Base-by-base conservation (phyloP, 495 filamentous ascomycete species). In the Mycothermus thermophilus region DNA sequence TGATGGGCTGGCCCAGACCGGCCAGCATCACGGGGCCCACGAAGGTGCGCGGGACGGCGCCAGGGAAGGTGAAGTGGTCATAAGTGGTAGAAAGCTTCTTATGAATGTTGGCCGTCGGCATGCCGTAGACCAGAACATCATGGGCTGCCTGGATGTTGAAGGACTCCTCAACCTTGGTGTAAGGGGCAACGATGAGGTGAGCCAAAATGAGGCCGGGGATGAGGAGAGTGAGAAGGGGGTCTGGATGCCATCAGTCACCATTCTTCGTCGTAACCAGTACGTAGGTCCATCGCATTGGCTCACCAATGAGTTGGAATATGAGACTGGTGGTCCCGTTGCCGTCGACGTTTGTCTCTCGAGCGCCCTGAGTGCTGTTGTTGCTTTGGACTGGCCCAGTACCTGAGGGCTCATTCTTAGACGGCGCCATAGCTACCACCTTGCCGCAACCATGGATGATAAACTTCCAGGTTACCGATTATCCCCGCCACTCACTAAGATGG, bases 161-260 rank as follows among this genome's bases (percentile, higher is more conserved):
- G 0, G 87, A 95, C 60, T 99, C 90, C 53, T 99, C 90, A 36
- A 99, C 92, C 58, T 99, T 99, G 31, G 92, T 95, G 62, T 90
- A 95, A 1, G 90, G 92, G 11, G 92, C 76, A 7, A 72, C 56
- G 36, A 75, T 40, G 32, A 94, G 71, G 55, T 99, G 88, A 17
- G 83, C 32, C 13, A 87, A 51, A 43, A 94, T 71, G 23, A 84
- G 52, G 2, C 54, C 42, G 2, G 80, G 79, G 38, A 93, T 70
- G 19, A 72, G 57, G 37, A 71, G 52, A 11, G 57, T 60, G 26
- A 79, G 60, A 21, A 72, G 40, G 12, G 52, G 27, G 42, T 79
- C 74, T 79, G 16, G 17, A 13, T 10, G 9, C 8, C 2, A 10
- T 20, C 8, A 32, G 12, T 20, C 5, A 17, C 20, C 8, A 20